A percentile compares a stretch with the other conserved stretches of the same genome.
Conservation (phyloP, 1,284 basidiomycete genomes). For the Vanrija sp. region DNA sequence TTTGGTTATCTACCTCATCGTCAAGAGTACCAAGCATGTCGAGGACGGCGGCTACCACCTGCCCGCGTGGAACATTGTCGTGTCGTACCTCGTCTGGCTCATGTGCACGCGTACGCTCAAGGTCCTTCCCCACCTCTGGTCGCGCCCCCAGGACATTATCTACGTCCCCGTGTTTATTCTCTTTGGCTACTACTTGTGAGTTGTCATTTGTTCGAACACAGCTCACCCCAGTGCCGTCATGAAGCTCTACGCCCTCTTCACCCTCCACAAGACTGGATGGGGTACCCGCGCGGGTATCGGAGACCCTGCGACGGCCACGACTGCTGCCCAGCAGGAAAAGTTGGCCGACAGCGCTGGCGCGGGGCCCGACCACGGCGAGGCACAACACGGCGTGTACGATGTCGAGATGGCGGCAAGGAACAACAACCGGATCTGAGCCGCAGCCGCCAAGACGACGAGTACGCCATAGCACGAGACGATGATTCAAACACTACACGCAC, state of each 20-base stretch:
- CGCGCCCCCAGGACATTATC: slow-evolving; percentile 75
- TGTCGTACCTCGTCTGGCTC: slow-evolving; percentile 71
- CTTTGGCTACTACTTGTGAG: slow-evolving; percentile 67
- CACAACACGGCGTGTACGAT: slow-evolving; percentile 28
- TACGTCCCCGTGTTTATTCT: slow-evolving; percentile 86
- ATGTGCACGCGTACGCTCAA: slow-evolving; percentile 77
- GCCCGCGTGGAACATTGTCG: slow-evolving; percentile 80
- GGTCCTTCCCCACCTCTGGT: slow-evolving; percentile 81
- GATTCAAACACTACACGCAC: not conserved
- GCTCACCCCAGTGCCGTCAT: slow-evolving; percentile 68
- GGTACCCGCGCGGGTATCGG: slow-evolving; percentile 86
- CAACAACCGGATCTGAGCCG: not conserved
- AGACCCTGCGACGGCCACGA: slow-evolving; percentile 54
- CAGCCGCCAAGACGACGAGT: not conserved
- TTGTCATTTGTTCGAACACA: not conserved
- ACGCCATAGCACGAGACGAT: not conserved
- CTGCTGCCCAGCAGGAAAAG: slow-evolving; percentile 32
- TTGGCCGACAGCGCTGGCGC: slow-evolving; percentile 10
- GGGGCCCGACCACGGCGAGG: slow-evolving; percentile 17
- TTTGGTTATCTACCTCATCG: slow-evolving; percentile 69
- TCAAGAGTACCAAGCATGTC: slow-evolving; percentile 68
- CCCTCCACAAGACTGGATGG: slow-evolving; percentile 85
- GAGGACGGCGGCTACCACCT: slow-evolving; percentile 76
- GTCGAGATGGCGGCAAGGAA: slow-evolving; percentile 30
- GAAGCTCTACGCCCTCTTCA: slow-evolving; percentile 78